Base-by-base conservation (phyloP, 2,329 filamentous ascomycete genomes). In the Pseudogymnoascus sp. region DNA sequence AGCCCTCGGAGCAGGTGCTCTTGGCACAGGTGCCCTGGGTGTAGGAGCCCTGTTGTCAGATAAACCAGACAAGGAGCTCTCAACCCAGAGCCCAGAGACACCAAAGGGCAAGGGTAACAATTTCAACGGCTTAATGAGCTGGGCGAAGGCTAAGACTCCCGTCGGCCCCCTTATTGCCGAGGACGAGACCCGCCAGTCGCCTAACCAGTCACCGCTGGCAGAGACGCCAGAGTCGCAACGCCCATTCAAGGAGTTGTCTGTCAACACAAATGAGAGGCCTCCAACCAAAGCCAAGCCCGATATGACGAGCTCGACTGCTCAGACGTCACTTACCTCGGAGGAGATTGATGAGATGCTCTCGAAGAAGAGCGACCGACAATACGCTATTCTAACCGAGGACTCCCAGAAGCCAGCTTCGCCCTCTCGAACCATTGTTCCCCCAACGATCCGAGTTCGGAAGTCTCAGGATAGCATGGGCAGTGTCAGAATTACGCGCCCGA, bases 271-370 rank as follows among this genome's bases (percentile, higher is more conserved):
- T 65, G 71, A 75, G 62, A 77, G 77, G 19, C 70, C 76, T 23
- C 60, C 68, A 6, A 79, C 78, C 64, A 82, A 79, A 70, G 70
- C 68, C 21, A 62, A 73, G 21, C 67, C 77, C 43, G 75, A 77
- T 63, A 88, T 82, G 66, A 78, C 81, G 19, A 91, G 96, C 70
- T 88, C 89, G 68, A 85, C 87, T 62, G 89, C 90, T 13, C 93
- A 97, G 77, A 97, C 93, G 23, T 82, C 88, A 41, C 80, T 97
- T 31, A 96, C 92, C n/a, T 85, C 90, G 0, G 85, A 89, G 61
- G 87, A 89, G 64, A 91, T 96, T 67, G 92, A 96, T 69, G 83
- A 85, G 63, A 81, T 96, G 71, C 77, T 96, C 64, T 82, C 83
- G 68, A 80, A 81, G 63, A 85, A 84, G 69, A 66, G 66, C 41